A percentile compares a stretch with the other conserved stretches of the same genome.
phyloP scores from a whole-genome alignment of 2,329 filamentous ascomycete species.

The Aspergillus aculeatus region DNA sequence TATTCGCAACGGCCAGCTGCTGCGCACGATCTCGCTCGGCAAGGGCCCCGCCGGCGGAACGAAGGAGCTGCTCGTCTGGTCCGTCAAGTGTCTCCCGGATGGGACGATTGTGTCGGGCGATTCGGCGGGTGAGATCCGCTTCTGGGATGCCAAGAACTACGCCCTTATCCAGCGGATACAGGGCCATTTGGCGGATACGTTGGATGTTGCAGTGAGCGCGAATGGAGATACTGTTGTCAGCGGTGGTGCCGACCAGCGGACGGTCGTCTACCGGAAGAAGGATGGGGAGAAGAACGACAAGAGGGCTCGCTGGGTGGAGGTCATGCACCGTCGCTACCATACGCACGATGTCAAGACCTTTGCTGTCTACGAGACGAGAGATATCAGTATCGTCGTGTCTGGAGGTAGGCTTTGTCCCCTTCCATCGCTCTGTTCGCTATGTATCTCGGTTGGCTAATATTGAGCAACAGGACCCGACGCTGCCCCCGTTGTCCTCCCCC shows the following conservation, averaged over 20 bases:
- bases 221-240: constrained; percentile 83
- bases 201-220: constrained; percentile 78
- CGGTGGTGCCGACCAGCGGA: constrained; percentile 86
- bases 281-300: constrained; percentile 51
- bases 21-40: constrained; percentile 83
- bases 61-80: constrained; percentile 89
- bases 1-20: constrained; percentile 69
- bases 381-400: constrained; percentile 83
- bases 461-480: constrained; percentile 71
- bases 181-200: constrained; percentile 82
- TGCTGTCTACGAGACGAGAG: constrained; percentile 80
- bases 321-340: constrained; percentile 84
- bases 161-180: constrained; percentile 82
- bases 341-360: constrained; percentile 94
- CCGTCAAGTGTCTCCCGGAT: constrained; percentile 80
- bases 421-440: not conserved
- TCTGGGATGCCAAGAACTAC: constrained; percentile 93
- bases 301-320: constrained; percentile 72
- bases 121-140: constrained; percentile 86
- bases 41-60: constrained; percentile 72
- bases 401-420: constrained; percentile 62
- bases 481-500: constrained; percentile 74
- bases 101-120: constrained; percentile 93
- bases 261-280: constrained; percentile 73
- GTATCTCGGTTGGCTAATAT: constrained; percentile 9